Evolutionary conservation across 2,329 filamentous ascomycete species (phyloP).

Genomic region (Clonostachys byssicola): DNA sequence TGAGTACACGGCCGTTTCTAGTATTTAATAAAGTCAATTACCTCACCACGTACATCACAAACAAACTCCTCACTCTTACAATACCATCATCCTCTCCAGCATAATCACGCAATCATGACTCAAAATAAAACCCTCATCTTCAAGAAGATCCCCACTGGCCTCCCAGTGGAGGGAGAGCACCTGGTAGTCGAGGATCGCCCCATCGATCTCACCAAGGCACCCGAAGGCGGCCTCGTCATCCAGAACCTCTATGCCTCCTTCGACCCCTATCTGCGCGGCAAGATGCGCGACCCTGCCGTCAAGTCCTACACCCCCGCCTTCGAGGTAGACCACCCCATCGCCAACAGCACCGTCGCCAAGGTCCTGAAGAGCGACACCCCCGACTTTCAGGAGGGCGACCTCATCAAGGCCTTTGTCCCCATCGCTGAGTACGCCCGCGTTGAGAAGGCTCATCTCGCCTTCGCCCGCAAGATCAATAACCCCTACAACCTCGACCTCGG

Average conservation of each 20-base stretch:
- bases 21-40: too few relatives aligned
- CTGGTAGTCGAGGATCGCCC: slow-evolving; percentile 55
- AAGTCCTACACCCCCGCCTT: slow-evolving; percentile 58
- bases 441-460: slow-evolving; percentile 32
- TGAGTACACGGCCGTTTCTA: too few relatives aligned
- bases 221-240: slow-evolving; percentile 62
- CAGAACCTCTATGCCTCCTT: slow-evolving; percentile 72
- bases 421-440: slow-evolving; percentile 68
- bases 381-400: slow-evolving; percentile 63
- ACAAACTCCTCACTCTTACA: background rate
- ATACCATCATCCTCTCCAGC: background rate
- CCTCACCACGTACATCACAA: too few relatives aligned
- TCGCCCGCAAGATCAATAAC: slow-evolving; percentile 59
- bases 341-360: slow-evolving; percentile 59
- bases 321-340: slow-evolving; percentile 57
- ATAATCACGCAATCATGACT: slow-evolving; percentile 21
- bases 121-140: slow-evolving; percentile 69
- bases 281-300: slow-evolving; percentile 61
- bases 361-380: slow-evolving; percentile 65
- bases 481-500: slow-evolving; percentile 61
- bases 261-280: slow-evolving; percentile 81
- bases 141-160: slow-evolving; percentile 56
- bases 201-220: slow-evolving; percentile 54
- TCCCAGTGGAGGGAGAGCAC: slow-evolving; percentile 63
- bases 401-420: slow-evolving; percentile 54